phyloP scores from a whole-genome alignment of 1,284 basidiomycete species.

The Cryptococcus jaspeensis region DNA sequence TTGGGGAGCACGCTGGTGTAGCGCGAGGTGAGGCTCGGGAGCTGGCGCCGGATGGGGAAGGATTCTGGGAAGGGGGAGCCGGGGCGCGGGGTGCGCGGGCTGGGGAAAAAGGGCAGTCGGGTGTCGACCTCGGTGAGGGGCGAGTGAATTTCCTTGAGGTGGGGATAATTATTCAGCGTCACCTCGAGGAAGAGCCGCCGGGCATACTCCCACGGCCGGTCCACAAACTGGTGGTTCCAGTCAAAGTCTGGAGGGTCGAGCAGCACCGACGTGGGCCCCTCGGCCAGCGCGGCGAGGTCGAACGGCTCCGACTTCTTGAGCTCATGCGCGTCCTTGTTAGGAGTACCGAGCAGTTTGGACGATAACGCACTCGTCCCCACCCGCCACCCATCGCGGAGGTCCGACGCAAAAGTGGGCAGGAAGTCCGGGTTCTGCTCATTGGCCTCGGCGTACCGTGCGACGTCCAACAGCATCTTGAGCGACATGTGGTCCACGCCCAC shows the following conservation, averaged over 20 bases:
- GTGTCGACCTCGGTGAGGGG: slow-evolving; percentile 30
- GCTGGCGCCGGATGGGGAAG: background rate
- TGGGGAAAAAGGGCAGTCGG: background rate
- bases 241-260: slow-evolving; percentile 23
- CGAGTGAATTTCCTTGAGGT: slow-evolving; percentile 22
- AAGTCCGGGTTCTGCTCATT: slow-evolving; percentile 8
- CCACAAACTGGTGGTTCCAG: slow-evolving; percentile 14
- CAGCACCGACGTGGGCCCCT: slow-evolving; percentile 14
- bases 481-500: slow-evolving; percentile 31
- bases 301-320: slow-evolving; percentile 11
- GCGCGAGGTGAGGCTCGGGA: slow-evolving; percentile 16
- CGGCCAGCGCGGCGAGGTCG: slow-evolving; percentile 8
- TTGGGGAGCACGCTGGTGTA: slow-evolving; percentile 57
- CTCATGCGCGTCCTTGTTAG: background rate
- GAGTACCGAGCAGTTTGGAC: slow-evolving; percentile 1
- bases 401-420: slow-evolving; percentile 5
- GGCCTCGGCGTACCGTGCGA: slow-evolving; percentile 19
- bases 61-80: background rate
- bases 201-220: slow-evolving; percentile 32
- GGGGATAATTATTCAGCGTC: slow-evolving; percentile 40
- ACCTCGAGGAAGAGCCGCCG: slow-evolving; percentile 34
- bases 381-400: slow-evolving; percentile 22
- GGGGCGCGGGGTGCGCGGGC: background rate
- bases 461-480: slow-evolving; percentile 34
- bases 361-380: slow-evolving; percentile 26